Evolutionary conservation across 257 asterid genomes (phyloP).

Genomic region (Cruciata laevipes): DNA sequence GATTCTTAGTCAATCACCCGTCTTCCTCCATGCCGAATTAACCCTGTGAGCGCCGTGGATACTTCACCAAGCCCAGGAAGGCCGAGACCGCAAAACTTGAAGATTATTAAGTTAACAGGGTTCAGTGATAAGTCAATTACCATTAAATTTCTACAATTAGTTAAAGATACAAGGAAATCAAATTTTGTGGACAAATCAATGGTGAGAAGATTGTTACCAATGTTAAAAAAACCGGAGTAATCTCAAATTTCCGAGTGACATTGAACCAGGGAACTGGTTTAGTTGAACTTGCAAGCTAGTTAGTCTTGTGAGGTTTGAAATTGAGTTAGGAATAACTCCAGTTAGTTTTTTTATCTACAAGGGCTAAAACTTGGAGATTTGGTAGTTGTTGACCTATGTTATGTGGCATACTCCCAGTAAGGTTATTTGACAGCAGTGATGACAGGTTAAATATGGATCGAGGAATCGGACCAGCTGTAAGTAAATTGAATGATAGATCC

Average conservation of each 20-base stretch:
- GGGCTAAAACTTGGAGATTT: not conserved
- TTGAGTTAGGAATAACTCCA: not conserved
- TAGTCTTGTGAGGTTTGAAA: not conserved
- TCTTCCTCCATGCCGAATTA: too few relatives aligned
- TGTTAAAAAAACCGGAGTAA: not conserved
- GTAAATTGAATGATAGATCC: not conserved
- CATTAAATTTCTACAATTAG: not conserved
- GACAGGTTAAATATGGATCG: not conserved
- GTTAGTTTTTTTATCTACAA: not conserved
- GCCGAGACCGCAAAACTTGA: too few relatives aligned
- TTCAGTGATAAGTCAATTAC: not conserved
- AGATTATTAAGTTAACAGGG: not conserved
- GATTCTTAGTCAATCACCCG: too few relatives aligned
- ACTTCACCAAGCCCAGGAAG: too few relatives aligned
- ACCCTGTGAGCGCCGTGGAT: too few relatives aligned
- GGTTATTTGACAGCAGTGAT: not conserved
- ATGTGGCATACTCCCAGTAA: constrained; percentile 4
- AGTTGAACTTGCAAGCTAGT: not conserved
- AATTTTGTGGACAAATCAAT: not conserved
- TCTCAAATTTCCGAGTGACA: not conserved
- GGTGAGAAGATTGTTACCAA: not conserved
- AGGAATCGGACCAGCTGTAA: too few relatives aligned
- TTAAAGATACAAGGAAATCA: not conserved
- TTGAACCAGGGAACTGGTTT: not conserved
- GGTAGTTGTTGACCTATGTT: not conserved